Base-by-base conservation (phyloP, 768 basidiomycete species). In the Leccinum subgranulosum region DNA sequence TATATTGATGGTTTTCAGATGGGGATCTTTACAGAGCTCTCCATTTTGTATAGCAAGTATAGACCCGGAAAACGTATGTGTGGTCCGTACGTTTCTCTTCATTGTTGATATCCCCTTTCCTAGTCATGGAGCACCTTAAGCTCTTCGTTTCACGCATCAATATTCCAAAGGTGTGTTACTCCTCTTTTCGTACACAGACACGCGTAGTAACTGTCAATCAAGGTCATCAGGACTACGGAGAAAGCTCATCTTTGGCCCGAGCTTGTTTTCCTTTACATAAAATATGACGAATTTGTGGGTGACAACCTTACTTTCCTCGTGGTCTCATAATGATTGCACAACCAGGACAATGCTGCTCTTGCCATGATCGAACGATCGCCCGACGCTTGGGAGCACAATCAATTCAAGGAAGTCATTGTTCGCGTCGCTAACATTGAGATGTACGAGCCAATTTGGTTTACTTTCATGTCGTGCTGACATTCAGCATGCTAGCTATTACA, bases 321-420 rank as follows among this genome's bases (percentile, higher is more conserved):
- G 43, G 51, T 29, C 23, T 31, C 60, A 46, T 15, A 54, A 49
- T 29, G 58, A 57, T 34, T n/a, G 31, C 11, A 27, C 28, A 45
- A 63, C 55, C 41, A 93, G 85, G 97, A 98, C 72, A 98, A 99
- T 68, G 96, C 97, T 31, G 92, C 96, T 36, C 79, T 98, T 63
- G 93, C 94, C 4, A 99, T 98, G 95, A 98, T 98, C 72, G 97
- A 99, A 73, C 88, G 95, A 19, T 92, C 97, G 2, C 84, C 92
- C n/a, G 94, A 97, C 73, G 94, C 94, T 50, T 99, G 95, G 95
- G 97, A 99, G 56, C 97, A 99, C 77, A 95, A 93, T 67, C 96
- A 98, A 73, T 99, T 99, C 87, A 98, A 98, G 81, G 97, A 98
- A 65, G 88, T 97, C 56, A 83, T 97, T 55, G 92, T 98, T 68